Conservation (phyloP, 768 basidiomycete species). For the Mycena sanguinolenta region DNA sequence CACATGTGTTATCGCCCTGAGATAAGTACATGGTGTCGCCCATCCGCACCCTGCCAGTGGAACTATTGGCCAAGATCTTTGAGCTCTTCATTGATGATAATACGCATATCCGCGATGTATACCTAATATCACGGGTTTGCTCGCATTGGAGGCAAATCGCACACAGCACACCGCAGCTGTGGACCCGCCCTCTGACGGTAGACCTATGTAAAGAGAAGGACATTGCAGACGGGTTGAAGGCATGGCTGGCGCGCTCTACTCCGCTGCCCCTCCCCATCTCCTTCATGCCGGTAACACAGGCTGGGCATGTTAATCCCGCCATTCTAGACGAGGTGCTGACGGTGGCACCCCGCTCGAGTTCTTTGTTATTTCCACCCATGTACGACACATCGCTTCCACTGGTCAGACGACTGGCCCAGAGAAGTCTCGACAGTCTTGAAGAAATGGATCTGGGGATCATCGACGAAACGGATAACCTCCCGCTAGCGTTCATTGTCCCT, state of each 20-base stretch:
- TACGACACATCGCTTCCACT: no score
- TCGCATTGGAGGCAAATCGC: background rate
- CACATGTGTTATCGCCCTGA: background rate
- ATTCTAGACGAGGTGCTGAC: no score
- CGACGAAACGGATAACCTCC: background rate
- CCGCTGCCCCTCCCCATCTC: no score
- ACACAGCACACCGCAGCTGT: background rate
- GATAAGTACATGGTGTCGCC: background rate
- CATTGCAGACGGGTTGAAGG: background rate
- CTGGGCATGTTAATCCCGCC: no score
- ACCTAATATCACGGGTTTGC: slow-evolving; percentile 1
- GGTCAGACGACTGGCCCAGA: background rate
- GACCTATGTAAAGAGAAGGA: background rate
- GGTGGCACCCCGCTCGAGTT: no score
- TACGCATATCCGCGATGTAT: background rate
- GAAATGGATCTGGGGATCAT: background rate
- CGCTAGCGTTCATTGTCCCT: no score
- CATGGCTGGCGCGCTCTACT: no score
- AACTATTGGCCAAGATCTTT: slow-evolving; percentile 1
- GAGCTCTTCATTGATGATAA: background rate
- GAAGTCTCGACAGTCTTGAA: background rate
- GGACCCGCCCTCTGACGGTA: background rate
- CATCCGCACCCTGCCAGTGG: no score
- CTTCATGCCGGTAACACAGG: no score
- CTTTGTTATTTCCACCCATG: no score